Evolutionary conservation across 1,284 basidiomycete species (phyloP).

Genomic region (Leucoagaricus sp.): DNA sequence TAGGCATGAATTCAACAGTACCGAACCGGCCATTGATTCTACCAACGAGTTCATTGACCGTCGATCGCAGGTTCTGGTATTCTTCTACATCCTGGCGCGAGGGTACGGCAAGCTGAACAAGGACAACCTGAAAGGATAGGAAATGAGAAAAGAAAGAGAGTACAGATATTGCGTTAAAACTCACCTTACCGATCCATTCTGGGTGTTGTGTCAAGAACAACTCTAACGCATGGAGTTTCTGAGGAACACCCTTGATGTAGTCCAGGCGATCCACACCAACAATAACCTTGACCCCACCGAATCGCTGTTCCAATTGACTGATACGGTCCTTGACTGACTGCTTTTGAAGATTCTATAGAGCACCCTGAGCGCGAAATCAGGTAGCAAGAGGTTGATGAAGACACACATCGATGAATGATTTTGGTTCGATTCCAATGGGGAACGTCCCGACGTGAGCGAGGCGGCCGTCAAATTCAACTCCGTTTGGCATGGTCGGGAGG

Average conservation of each 20-base stretch:
- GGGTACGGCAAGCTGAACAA: conserved; percentile 96
- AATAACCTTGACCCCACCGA: conserved; percentile 95
- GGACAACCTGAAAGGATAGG: conserved; percentile 65
- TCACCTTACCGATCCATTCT: conserved; percentile 97
- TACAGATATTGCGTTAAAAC: conserved; percentile 15
- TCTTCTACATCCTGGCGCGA: conserved; percentile 98
- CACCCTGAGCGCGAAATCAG: neutral
- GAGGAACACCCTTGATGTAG: conserved; percentile 99
- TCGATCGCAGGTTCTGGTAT: conserved; percentile 95
- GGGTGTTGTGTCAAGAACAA: conserved; percentile 97
- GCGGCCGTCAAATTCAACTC: conserved; percentile 93
- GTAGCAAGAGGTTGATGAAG: neutral
- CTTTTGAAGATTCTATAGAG: conserved; percentile 73
- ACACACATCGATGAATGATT: conserved; percentile 82
- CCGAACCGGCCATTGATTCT: conserved; percentile 98
- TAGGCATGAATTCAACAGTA: conserved; percentile 98
- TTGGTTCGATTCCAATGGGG: conserved; percentile 97
- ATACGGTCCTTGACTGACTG: conserved; percentile 82
- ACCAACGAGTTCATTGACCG: conserved; percentile 97
- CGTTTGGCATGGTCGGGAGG: conserved; percentile 97
- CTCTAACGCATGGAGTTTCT: conserved; percentile 96
- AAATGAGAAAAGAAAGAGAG: conserved; percentile 6
- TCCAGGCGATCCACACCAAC: conserved; percentile 98
- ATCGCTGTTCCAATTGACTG: conserved; percentile 82
- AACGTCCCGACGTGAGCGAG: conserved; percentile 98